These are phyloP conservation scores for Solanum bulbocastanum DNA, from an alignment of 257 asterid genomes.

Conservation along the genomic window DNA sequence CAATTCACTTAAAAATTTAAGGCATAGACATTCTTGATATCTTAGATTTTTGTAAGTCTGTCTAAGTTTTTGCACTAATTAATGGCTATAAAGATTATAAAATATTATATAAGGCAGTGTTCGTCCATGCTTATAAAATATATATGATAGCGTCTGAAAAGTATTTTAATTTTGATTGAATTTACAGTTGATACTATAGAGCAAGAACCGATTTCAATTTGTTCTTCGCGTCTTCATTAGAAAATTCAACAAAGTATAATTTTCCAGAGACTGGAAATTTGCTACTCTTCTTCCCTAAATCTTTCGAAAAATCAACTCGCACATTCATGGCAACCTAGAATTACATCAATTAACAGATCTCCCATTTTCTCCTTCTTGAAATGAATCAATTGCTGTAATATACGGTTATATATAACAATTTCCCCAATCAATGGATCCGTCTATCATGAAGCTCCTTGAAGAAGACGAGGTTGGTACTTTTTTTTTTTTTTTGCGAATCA, in stretches of 20 bases:
- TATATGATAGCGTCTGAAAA: too few relatives aligned
- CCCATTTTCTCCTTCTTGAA: neutral
- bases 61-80: too few relatives aligned
- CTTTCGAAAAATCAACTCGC: neutral
- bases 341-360: neutral
- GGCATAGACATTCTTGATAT: too few relatives aligned
- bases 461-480: constrained; percentile 64
- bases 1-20: too few relatives aligned
- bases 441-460: constrained; percentile 74
- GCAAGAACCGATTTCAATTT: neutral
- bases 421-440: constrained; percentile 48
- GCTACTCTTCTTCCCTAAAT: neutral
- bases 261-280: neutral
- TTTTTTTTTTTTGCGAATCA: neutral
- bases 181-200: too few relatives aligned
- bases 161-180: too few relatives aligned
- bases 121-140: too few relatives aligned
- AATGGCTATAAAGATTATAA: too few relatives aligned
- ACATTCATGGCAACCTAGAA: neutral
- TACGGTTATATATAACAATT: neutral
- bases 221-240: neutral
- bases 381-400: neutral
- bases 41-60: too few relatives aligned
- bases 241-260: neutral
- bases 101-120: too few relatives aligned